A percentile compares a stretch with the other conserved stretches of the same genome.
phyloP scores from a whole-genome alignment of 1,139 yeast genomes.

The Debaryomyces fabryi region DNA sequence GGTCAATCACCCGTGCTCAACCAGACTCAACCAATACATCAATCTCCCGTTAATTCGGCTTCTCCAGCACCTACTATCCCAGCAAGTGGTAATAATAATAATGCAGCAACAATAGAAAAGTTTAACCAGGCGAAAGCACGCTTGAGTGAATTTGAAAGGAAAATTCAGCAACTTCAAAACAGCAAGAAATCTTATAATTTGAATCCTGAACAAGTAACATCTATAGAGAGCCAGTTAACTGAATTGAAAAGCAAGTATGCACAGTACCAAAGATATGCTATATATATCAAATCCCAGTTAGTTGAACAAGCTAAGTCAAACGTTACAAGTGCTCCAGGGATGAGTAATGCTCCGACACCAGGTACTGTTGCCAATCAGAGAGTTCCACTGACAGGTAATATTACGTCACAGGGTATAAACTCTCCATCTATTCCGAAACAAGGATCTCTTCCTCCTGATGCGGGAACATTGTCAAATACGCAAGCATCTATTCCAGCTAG shows the following conservation, averaged over 20 bases:
- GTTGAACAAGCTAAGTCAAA: slow-evolving; percentile 35
- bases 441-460: slow-evolving; percentile 5
- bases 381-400: not conserved
- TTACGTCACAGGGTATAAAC: not conserved
- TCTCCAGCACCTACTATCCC: slow-evolving; percentile 17
- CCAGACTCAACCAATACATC: slow-evolving; percentile 9
- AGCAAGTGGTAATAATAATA: slow-evolving; percentile 14
- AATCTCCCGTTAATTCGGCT: slow-evolving; percentile 15
- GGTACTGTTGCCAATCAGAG: slow-evolving; percentile 6
- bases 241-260: slow-evolving; percentile 39
- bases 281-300: slow-evolving; percentile 42
- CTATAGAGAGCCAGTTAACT: slow-evolving; percentile 38
- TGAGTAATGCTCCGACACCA: slow-evolving; percentile 5
- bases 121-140: slow-evolving; percentile 44
- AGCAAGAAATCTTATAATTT: slow-evolving; percentile 28
- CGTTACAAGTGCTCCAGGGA: slow-evolving; percentile 8
- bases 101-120: slow-evolving; percentile 41
- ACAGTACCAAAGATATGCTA: slow-evolving; percentile 42
- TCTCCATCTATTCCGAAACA: slow-evolving; percentile 8
- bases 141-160: slow-evolving; percentile 47
- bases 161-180: slow-evolving; percentile 31
- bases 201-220: slow-evolving; percentile 32
- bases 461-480: slow-evolving; percentile 7
- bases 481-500: slow-evolving; percentile 5
- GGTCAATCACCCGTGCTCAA: slow-evolving; percentile 7